Evolutionary conservation across 176 grass and related monocot species (phyloP).

Genomic region (Miscanthus lutarioriparius): DNA sequence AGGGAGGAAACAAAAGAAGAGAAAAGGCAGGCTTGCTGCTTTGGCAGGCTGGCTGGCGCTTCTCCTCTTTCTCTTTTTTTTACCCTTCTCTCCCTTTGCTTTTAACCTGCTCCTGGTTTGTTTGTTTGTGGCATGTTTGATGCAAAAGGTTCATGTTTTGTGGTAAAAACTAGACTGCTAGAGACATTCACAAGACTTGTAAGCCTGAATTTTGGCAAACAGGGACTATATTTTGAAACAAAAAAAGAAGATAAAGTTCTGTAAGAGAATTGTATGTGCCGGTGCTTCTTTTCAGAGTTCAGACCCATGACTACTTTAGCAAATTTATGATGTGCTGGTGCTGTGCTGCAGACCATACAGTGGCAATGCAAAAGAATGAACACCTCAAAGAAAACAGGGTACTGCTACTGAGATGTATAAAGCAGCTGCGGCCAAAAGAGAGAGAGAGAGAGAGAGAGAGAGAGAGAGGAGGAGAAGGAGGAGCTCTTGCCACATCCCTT

Average conservation of each 20-base stretch:
- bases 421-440: conserved; percentile 41
- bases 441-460: conserved; percentile 7
- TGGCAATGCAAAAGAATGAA: conserved; percentile 41
- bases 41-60: conserved; percentile 29
- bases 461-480: too few species aligned
- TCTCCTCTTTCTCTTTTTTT: conserved; percentile 17
- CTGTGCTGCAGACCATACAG: conserved; percentile 29
- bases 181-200: background rate
- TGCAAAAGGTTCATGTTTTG: background rate
- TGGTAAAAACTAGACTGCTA: background rate
- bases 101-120: conserved; percentile 11
- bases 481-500: conserved; percentile 53
- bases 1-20: conserved; percentile 32
- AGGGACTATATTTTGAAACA: background rate
- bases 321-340: conserved; percentile 23
- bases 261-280: background rate
- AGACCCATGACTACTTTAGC: conserved; percentile 22
- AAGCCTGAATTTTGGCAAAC: background rate
- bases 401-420: conserved; percentile 32
- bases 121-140: conserved; percentile 26
- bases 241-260: background rate
- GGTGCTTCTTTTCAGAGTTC: conserved; percentile 16
- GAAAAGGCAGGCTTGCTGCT: conserved; percentile 42
- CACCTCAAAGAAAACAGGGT: conserved; percentile 32
- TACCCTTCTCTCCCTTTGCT: background rate